These are phyloP conservation scores for Rhynchospora breviuscula DNA, from an alignment of 176 grass and related monocot genomes.

Conservation along the genomic window DNA sequence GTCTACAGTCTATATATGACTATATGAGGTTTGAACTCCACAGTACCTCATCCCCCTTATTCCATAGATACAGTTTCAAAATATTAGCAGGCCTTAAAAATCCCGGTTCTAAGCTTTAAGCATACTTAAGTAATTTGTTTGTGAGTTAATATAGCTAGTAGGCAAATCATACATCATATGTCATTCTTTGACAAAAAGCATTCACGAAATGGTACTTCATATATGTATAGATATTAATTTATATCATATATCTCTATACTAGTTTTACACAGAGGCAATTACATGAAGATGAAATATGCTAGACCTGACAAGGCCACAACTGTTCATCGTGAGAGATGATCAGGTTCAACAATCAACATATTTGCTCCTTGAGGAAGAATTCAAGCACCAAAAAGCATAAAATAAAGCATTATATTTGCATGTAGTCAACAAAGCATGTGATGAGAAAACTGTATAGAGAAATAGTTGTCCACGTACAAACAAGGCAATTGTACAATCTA, in stretches of 20 bases:
- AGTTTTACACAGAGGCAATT: background rate
- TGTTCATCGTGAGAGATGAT: no score
- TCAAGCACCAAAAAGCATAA: background rate
- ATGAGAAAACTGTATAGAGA: conserved; percentile 26
- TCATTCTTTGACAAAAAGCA: background rate
- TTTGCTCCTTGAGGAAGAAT: no score
- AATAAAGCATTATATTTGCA: background rate
- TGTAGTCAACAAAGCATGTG: conserved; percentile 14
- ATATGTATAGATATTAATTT: background rate
- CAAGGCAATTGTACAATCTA: conserved; percentile 9
- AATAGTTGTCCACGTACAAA: conserved; percentile 19
- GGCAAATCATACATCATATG: no score
- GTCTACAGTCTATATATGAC: no score
- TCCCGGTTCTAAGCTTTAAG: background rate
- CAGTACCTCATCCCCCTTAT: no score
- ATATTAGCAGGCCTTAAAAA: no score
- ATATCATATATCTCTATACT: background rate
- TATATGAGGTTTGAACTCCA: background rate
- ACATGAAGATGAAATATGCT: no score
- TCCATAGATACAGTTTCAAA: background rate
- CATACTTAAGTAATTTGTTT: background rate
- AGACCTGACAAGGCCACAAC: no score
- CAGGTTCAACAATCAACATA: no score
- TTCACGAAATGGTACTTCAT: background rate
- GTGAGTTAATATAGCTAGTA: background rate